Conservation (phyloP, 2,329 filamentous ascomycete genomes). For the Ceratocystis papillata region DNA sequence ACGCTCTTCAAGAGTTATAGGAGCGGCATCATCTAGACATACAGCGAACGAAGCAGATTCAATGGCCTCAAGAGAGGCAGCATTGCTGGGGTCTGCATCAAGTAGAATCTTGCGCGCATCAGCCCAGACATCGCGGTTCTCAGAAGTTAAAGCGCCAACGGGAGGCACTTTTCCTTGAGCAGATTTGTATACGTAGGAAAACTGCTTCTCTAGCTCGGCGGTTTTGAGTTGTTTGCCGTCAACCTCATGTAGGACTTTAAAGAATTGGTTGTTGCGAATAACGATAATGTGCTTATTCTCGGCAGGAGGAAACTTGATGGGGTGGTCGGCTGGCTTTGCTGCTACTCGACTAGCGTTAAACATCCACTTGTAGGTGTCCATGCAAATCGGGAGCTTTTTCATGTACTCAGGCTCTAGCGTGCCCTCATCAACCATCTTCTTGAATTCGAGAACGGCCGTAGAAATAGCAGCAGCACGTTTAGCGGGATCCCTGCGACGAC, state of each 20-base stretch:
- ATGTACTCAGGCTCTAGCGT: conserved; percentile 95
- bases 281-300: conserved; percentile 81
- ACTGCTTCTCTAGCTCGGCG: conserved; percentile 80
- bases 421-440: conserved; percentile 74
- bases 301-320: conserved; percentile 63
- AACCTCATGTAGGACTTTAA: conserved; percentile 76
- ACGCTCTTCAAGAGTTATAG: conserved; percentile 89
- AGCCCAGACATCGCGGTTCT: conserved; percentile 90
- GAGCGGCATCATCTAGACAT: conserved; percentile 83
- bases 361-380: conserved; percentile 99
- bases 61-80: conserved; percentile 63
- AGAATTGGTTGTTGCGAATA: conserved; percentile 94
- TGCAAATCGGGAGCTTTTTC: conserved; percentile 93
- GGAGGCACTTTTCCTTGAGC: conserved; percentile 55
- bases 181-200: conserved; percentile 69
- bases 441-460: conserved; percentile 80
- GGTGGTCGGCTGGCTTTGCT: conserved; percentile 68
- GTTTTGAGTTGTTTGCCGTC: conserved; percentile 78
- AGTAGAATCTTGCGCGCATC: conserved; percentile 70
- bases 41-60: conserved; percentile 84
- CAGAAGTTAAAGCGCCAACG: conserved; percentile 74
- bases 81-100: conserved; percentile 67
- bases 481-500: conserved; percentile 71
- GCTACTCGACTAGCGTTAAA: conserved; percentile 89
- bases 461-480: conserved; percentile 89